Evolutionary conservation across 257 asterid genomes (phyloP).

Genomic region (Hygrophila difformis): DNA sequence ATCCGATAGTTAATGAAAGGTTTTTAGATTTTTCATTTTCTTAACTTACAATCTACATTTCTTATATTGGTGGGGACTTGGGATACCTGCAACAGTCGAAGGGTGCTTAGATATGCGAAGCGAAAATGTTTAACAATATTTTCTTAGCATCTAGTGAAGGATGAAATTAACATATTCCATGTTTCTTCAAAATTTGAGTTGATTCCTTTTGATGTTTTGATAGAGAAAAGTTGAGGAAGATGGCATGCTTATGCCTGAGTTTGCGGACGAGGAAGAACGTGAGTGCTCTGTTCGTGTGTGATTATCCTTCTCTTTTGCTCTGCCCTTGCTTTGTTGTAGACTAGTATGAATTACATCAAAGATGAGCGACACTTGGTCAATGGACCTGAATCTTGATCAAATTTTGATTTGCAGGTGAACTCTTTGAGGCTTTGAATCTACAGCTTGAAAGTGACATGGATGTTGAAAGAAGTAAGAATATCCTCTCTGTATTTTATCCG

Average conservation of each 20-base stretch:
- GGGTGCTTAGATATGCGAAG: too few relatives aligned
- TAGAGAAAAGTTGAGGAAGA: conserved; percentile 71
- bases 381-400: conserved; percentile 8
- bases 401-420: conserved; percentile 58
- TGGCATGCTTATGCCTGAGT: conserved; percentile 73
- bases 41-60: too few relatives aligned
- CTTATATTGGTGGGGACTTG: too few relatives aligned
- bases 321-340: neutral
- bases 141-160: too few relatives aligned
- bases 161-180: too few relatives aligned
- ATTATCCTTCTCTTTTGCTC: neutral
- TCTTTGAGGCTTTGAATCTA: conserved; percentile 59
- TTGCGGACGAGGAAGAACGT: conserved; percentile 86
- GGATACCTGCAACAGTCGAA: too few relatives aligned
- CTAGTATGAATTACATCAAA: neutral
- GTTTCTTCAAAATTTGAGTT: too few relatives aligned
- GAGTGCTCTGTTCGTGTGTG: conserved; percentile 17
- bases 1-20: too few relatives aligned
- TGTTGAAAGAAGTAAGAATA: conserved; percentile 58
- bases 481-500: conserved; percentile 1
- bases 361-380: neutral
- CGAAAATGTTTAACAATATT: too few relatives aligned
- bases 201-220: too few relatives aligned
- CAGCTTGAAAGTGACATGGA: conserved; percentile 74
- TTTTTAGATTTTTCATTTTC: too few relatives aligned